These are phyloP conservation scores for Orbilia javanica DNA, from an alignment of 2,329 filamentous ascomycete genomes.

Conservation along the genomic window DNA sequence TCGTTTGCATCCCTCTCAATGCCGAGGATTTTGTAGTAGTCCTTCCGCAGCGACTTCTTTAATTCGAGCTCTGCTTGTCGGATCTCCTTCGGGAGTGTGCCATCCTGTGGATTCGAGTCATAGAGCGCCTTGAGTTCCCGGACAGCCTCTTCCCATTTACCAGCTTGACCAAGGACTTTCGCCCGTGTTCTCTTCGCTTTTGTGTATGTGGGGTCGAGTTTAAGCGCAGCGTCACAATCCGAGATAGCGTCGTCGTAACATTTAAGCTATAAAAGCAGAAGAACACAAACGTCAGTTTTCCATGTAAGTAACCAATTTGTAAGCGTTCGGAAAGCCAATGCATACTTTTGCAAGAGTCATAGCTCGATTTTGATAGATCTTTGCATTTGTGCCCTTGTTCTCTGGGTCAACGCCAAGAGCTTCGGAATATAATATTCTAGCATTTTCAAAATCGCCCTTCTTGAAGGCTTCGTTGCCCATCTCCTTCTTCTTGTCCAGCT, in stretches of 20 bases:
- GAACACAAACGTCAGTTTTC: constrained; percentile 20
- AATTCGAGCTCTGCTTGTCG: constrained; percentile 91
- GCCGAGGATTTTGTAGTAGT: constrained; percentile 98
- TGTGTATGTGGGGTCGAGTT: constrained; percentile 83
- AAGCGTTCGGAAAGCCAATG: neutral
- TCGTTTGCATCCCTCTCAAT: constrained; percentile 87
- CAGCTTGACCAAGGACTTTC: constrained; percentile 85
- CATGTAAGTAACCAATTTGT: neutral
- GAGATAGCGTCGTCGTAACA: constrained; percentile 82
- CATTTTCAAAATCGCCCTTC: constrained; percentile 80
- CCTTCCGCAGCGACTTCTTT: constrained; percentile 97
- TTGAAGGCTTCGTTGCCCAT: constrained; percentile 94
- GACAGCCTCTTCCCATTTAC: constrained; percentile 91
- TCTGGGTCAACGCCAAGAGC: constrained; percentile 86
- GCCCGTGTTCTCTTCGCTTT: constrained; percentile 96
- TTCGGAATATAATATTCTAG: constrained; percentile 84
- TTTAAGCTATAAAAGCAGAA: constrained; percentile 72
- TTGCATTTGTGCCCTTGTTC: constrained; percentile 94
- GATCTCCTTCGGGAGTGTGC: constrained; percentile 83
- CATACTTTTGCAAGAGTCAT: constrained; percentile 78
- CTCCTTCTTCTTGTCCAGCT: constrained; percentile 91
- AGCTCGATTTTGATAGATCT: constrained; percentile 93
- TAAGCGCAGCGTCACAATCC: constrained; percentile 86
- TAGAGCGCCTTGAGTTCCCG: constrained; percentile 88
- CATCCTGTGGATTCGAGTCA: constrained; percentile 85